Base-by-base conservation (phyloP, 768 basidiomycete genomes). In the Russula ochroleuca region DNA sequence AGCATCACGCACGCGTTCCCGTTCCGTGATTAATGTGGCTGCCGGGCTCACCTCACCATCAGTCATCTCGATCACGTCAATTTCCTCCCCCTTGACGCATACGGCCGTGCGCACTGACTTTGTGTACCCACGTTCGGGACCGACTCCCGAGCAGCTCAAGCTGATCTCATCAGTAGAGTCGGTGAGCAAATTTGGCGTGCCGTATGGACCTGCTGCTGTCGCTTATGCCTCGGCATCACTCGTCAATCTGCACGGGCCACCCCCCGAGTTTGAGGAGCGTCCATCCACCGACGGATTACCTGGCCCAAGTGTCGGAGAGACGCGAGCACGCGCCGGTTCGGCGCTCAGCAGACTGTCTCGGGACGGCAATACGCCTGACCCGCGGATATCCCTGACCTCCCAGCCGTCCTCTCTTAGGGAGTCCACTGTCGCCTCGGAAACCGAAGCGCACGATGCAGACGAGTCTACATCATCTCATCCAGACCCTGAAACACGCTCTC, bases 51-150 rank as follows among this genome's bases (percentile, higher is more conserved):
- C 79, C 38, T 88, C 86, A 1, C 84, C 88, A 9, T 88, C 88
- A 21, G 76, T 80, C 58, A 84, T 90, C 61, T 90, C 90, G 19
- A 77, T 91, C 40, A 78, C 84, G 67, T 88, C 83, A 11, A 92
- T 93, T 62, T 90, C 88, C 6, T 71, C 87, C 5, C 91, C 91
- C 8, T 80, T 93, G 10, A 80, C 85, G 7, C 88, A 93, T 71
- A 92, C 91, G 13, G 76, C 81, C 31, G 76, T 81, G 23, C 84
- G 87, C 25, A 86, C 90, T 1, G 85, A 87, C 70, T 88, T 91
- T 65, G 80, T 81, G 19, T 88, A 84, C 68, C 88, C 87, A 1
- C 79, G 79, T 67, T 67, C 78, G 9, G 87, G 86, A 0, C 83
- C 83, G 3, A 88, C 87, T 8, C 80, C 85, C 0, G 82, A 83